These are phyloP conservation scores for Vanrija sp. DNA, from an alignment of 1,284 basidiomycete species.

Conservation along the genomic window DNA sequence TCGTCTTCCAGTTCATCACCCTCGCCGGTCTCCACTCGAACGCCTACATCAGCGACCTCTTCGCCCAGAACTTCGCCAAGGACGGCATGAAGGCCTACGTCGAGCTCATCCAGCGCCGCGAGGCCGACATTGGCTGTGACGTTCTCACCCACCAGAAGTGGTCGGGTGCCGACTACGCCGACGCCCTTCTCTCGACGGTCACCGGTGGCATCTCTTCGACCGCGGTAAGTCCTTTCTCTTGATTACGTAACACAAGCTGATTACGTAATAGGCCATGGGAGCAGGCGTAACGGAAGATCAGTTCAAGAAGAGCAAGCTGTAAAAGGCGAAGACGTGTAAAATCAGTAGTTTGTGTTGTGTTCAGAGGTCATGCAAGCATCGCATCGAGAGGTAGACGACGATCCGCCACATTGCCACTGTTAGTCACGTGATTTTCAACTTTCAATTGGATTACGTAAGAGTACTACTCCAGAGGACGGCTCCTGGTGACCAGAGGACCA, in stretches of 20 bases:
- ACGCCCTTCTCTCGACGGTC: conserved; percentile 86
- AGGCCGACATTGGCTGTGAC: conserved; percentile 86
- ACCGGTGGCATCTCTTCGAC: conserved; percentile 94
- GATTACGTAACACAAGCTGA: no score
- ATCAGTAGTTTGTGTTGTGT: conserved; percentile 1
- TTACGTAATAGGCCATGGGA: conserved; percentile 95
- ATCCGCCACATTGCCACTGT: conserved; percentile 23
- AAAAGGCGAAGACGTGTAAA: conserved; percentile 52
- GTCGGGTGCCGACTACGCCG: conserved; percentile 91
- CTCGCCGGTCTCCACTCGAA: conserved; percentile 95
- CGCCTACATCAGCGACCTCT: conserved; percentile 91
- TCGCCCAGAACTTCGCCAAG: conserved; percentile 79
- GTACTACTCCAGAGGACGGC: conserved; percentile 10
- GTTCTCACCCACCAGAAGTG: conserved; percentile 72
- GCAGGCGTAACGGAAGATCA: conserved; percentile 88
- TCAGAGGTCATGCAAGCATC: conserved; percentile 61
- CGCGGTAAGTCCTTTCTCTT: conserved; percentile 21
- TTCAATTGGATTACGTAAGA: no score
- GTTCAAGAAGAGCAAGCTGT: conserved; percentile 53
- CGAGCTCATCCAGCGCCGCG: conserved; percentile 62
- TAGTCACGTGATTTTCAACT: conserved; percentile 31
- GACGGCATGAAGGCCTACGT: conserved; percentile 68
- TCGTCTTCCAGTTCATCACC: conserved; percentile 93
- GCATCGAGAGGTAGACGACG: conserved; percentile 52
- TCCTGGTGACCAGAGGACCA: no score